Evolutionary conservation across 495 filamentous ascomycete species (phyloP).

Genomic region (Haplographium delicatum): DNA sequence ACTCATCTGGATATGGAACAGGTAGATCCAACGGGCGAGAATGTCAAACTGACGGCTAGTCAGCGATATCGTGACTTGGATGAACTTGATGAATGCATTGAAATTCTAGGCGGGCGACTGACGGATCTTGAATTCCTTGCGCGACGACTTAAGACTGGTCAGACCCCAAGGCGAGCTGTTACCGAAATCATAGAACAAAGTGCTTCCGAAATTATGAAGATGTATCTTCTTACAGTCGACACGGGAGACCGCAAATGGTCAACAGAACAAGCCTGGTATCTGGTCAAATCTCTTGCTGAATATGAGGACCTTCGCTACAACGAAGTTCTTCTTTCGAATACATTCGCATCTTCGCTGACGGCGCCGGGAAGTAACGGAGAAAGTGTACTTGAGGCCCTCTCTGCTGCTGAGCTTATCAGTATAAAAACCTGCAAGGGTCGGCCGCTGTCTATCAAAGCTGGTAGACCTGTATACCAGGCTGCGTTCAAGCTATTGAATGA

Average conservation of each 20-base stretch:
- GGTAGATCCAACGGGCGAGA: constrained; percentile 32
- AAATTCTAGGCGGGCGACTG: constrained; percentile 76
- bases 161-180: constrained; percentile 79
- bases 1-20: constrained; percentile 61
- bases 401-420: constrained; percentile 82
- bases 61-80: constrained; percentile 38
- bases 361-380: constrained; percentile 50
- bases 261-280: constrained; percentile 80
- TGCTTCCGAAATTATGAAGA: constrained; percentile 85
- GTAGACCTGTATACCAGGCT: constrained; percentile 81
- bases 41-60: constrained; percentile 21
- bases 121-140: constrained; percentile 93
- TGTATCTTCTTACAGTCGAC: constrained; percentile 64
- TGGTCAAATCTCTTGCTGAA: constrained; percentile 68
- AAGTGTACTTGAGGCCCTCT: constrained; percentile 66
- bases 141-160: constrained; percentile 83
- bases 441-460: constrained; percentile 69
- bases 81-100: constrained; percentile 79
- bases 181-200: constrained; percentile 83
- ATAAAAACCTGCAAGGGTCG: constrained; percentile 68
- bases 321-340: constrained; percentile 68
- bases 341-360: constrained; percentile 54
- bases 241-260: constrained; percentile 60
- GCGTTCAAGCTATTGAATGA: constrained; percentile 67
- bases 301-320: constrained; percentile 68